A percentile compares a stretch with the other conserved stretches of the same genome.
phyloP scores from a whole-genome alignment of 2,329 filamentous ascomycete species.

The Hysterium pulicare region DNA sequence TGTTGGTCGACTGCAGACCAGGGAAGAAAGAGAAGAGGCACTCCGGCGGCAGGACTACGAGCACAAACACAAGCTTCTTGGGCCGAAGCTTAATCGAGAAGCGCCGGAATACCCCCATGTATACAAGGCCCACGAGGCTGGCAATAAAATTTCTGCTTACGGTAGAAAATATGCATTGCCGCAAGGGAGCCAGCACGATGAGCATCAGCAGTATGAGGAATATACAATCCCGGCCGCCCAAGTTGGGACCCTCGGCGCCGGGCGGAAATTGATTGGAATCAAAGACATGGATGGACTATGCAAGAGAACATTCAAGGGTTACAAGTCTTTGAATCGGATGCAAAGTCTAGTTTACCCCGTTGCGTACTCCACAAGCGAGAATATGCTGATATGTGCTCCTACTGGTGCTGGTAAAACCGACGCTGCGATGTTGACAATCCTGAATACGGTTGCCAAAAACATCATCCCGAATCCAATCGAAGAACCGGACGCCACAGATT shows the following conservation, averaged over 20 bases:
- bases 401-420: slow-evolving; percentile 99
- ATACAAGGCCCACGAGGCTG: slow-evolving; percentile 77
- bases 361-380: slow-evolving; percentile 92
- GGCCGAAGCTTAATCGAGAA: slow-evolving; percentile 65
- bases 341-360: slow-evolving; percentile 95
- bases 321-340: slow-evolving; percentile 94
- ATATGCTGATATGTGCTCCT: slow-evolving; percentile 97
- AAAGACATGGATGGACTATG: slow-evolving; percentile 85
- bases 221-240: slow-evolving; percentile 79
- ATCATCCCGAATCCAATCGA: slow-evolving; percentile 76
- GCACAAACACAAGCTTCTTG: slow-evolving; percentile 75
- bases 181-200: slow-evolving; percentile 65
- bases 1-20: slow-evolving; percentile 63
- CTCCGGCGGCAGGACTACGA: slow-evolving; percentile 72
- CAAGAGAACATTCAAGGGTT: slow-evolving; percentile 86
- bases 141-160: slow-evolving; percentile 76
- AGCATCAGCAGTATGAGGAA: slow-evolving; percentile 82
- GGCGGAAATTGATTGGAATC: slow-evolving; percentile 75
- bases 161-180: slow-evolving; percentile 84
- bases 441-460: slow-evolving; percentile 87
- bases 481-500: slow-evolving; percentile 68
- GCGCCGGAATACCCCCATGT: slow-evolving; percentile 88
- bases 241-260: slow-evolving; percentile 68
- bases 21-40: slow-evolving; percentile 72
- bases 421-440: slow-evolving; percentile 91